phyloP scores from a whole-genome alignment of 768 basidiomycete genomes.

The Rhodosporidiobolus sp. region DNA sequence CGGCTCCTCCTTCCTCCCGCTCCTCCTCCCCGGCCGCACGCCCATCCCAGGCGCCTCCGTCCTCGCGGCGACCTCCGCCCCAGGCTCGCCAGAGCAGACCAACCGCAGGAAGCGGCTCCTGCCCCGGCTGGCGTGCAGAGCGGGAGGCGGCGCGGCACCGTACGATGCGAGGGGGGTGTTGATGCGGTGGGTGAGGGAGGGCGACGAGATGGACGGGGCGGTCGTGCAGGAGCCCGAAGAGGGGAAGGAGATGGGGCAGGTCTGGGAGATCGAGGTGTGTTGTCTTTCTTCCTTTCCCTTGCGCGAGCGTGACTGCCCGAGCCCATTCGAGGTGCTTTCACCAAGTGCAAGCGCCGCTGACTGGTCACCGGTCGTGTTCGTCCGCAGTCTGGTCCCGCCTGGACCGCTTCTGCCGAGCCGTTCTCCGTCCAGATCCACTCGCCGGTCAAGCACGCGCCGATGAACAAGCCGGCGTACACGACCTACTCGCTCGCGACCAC shows the following conservation, averaged over 20 bases:
- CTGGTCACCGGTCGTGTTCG: no score
- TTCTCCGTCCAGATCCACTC: slow-evolving; percentile 76
- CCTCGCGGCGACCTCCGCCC: slow-evolving; percentile 17
- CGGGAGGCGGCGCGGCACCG: neutral
- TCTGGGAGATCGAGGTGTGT: slow-evolving; percentile 37
- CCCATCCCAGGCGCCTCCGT: slow-evolving; percentile 21
- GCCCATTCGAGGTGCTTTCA: no score
- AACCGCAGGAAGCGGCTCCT: neutral
- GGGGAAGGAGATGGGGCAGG: neutral
- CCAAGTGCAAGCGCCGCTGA: no score
- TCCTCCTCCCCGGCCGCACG: neutral
- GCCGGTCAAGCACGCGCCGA: slow-evolving; percentile 68
- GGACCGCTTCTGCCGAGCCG: slow-evolving; percentile 68
- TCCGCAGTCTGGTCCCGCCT: slow-evolving; percentile 48
- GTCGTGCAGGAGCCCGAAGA: slow-evolving; percentile 3
- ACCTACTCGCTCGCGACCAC: slow-evolving; percentile 71
- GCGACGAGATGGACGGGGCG: slow-evolving; percentile 30
- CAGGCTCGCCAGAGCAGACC: neutral
- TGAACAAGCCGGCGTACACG: slow-evolving; percentile 64
- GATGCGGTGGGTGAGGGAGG: slow-evolving; percentile 27
- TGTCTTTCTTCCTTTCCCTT: neutral
- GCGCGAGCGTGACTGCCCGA: no score
- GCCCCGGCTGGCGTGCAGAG: neutral
- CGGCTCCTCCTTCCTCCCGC: neutral
- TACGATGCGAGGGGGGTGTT: neutral